These are phyloP conservation scores for Mantamonas sphyraenae DNA, from an alignment of 78 protist genomes.

Conservation along the genomic window DNA sequence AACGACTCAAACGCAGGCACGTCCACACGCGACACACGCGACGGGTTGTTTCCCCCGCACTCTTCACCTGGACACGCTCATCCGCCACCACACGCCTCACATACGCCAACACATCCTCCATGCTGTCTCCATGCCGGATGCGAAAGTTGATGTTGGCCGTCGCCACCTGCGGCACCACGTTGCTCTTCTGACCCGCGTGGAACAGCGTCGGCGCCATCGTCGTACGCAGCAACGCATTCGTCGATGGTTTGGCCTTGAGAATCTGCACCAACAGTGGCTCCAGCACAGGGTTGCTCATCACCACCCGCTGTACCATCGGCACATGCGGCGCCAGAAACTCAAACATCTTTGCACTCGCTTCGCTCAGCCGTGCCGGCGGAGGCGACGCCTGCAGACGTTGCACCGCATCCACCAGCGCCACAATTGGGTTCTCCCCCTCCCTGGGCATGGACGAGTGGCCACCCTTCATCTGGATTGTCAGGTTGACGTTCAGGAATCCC, in stretches of 20 bases:
- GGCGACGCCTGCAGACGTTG: no score
- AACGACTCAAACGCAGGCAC: neutral
- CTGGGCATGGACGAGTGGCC: neutral
- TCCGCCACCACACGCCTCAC: neutral
- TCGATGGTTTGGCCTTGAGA: neutral
- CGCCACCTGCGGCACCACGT: neutral
- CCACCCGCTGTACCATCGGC: neutral
- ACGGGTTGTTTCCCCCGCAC: neutral
- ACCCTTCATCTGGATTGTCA: neutral
- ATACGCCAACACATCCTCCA: neutral
- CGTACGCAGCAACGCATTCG: neutral
- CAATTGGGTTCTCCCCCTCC: neutral
- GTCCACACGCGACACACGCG: neutral
- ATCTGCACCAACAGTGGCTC: neutral
- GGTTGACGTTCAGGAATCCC: neutral
- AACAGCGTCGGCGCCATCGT: neutral
- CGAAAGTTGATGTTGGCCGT: neutral
- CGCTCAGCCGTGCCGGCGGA: no score
- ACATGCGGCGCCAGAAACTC: no score
- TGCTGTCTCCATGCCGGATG: neutral
- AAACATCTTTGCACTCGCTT: no score
- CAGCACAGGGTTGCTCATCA: neutral
- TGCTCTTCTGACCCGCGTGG: neutral
- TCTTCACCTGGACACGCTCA: neutral
- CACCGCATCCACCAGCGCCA: no score